phyloP scores from a whole-genome alignment of 805 yeast genomes.

The Monosporozyma servazzii region DNA sequence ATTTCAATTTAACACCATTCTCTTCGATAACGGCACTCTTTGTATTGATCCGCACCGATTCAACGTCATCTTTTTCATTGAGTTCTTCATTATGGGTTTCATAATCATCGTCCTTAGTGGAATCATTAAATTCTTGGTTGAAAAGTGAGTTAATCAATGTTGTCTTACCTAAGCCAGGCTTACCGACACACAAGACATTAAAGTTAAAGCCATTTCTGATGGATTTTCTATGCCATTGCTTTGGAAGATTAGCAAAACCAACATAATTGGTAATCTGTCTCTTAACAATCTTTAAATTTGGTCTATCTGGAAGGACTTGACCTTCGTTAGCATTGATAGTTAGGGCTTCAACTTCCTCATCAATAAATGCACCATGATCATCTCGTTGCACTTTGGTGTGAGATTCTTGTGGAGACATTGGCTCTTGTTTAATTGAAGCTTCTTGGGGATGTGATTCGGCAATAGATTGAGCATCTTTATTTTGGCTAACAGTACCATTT shows the following conservation, averaged over 20 bases:
- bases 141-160: conserved; percentile 88
- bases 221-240: conserved; percentile 96
- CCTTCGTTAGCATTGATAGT: conserved; percentile 7
- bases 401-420: not conserved
- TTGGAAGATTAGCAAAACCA: conserved; percentile 95
- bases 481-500: not conserved
- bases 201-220: conserved; percentile 82
- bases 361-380: not conserved
- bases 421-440: not conserved
- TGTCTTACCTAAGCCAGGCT: conserved; percentile 85
- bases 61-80: conserved; percentile 4
- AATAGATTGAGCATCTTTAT: not conserved
- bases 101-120: conserved; percentile 6
- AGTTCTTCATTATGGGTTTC: conserved; percentile 5
- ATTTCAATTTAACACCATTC: conserved; percentile 78
- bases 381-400: not conserved
- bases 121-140: conserved; percentile 42
- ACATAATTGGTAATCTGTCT: conserved; percentile 87
- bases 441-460: not conserved
- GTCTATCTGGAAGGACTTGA: conserved; percentile 29
- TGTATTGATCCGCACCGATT: conserved; percentile 48
- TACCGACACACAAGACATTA: conserved; percentile 85
- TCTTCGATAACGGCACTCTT: conserved; percentile 74
- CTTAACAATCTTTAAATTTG: conserved; percentile 52
- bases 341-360: not conserved